Evolutionary conservation across 495 filamentous ascomycete genomes (phyloP).

Genomic region (Hyaloscypha bicolor): DNA sequence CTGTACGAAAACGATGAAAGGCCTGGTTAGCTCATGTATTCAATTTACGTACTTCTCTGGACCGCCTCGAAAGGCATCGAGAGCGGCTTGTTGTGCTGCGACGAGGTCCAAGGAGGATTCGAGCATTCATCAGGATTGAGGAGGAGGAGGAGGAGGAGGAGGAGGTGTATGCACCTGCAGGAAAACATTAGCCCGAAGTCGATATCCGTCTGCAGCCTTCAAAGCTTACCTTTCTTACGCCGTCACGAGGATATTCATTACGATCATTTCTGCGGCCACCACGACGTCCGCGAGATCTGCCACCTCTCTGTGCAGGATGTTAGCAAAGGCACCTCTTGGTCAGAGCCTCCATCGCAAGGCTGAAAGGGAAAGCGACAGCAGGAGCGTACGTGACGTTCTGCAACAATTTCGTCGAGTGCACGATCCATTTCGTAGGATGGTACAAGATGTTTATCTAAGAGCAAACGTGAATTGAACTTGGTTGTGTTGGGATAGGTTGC

Average conservation of each 20-base stretch:
- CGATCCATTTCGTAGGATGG: slow-evolving; percentile 62
- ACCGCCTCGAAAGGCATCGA: slow-evolving; percentile 30
- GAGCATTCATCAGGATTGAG: slow-evolving; percentile 40
- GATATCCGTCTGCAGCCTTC: neutral
- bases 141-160: slow-evolving; percentile 40
- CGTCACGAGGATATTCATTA: slow-evolving; percentile 67
- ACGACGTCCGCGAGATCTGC: slow-evolving; percentile 39
- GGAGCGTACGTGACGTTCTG: slow-evolving; percentile 73
- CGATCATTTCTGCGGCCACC: slow-evolving; percentile 58
- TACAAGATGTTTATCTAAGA: neutral
- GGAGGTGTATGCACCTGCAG: slow-evolving; percentile 42
- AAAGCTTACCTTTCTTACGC: slow-evolving; percentile 73
- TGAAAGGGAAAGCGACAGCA: slow-evolving; percentile 8
- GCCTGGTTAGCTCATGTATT: slow-evolving; percentile 37
- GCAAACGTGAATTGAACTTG: neutral
- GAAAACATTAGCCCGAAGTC: slow-evolving; percentile 1
- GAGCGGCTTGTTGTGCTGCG: slow-evolving; percentile 22
- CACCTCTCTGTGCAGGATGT: slow-evolving; percentile 26
- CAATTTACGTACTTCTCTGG: slow-evolving; percentile 39
- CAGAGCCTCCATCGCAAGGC: slow-evolving; percentile 9
- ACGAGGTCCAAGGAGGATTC: slow-evolving; percentile 22
- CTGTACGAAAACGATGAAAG: slow-evolving; percentile 40
- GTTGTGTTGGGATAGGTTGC: neutral
- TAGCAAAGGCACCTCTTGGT: neutral
- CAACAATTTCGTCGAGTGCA: slow-evolving; percentile 82